Evolutionary conservation across 257 asterid species (phyloP).

Genomic region (Plantago elongata): DNA sequence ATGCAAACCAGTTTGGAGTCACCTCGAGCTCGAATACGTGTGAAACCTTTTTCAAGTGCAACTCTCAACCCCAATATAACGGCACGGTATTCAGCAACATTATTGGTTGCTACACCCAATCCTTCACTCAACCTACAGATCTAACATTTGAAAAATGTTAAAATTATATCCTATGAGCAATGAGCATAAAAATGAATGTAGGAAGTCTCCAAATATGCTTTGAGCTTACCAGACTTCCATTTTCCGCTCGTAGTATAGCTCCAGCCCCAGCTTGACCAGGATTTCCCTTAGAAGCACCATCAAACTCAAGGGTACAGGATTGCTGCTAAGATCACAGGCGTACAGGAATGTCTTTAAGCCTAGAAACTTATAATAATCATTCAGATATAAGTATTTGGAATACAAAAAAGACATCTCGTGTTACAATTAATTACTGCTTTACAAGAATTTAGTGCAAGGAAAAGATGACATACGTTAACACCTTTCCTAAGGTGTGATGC

Average conservation of each 20-base stretch:
- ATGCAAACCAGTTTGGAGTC: conserved; percentile 98
- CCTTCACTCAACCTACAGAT: conserved; percentile 89
- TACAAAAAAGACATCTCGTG: no score
- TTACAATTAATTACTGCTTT: no score
- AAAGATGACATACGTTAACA: no score
- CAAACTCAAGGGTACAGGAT: conserved; percentile 87
- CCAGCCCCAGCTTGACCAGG: conserved; percentile 82
- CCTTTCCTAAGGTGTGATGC: no score
- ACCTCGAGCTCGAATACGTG: conserved; percentile 83
- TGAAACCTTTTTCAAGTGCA: conserved; percentile 84
- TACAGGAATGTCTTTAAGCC: conserved; percentile 13
- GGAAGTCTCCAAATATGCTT: no score
- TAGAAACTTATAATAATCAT: background rate
- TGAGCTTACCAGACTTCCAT: conserved; percentile 66
- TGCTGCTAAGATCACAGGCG: conserved; percentile 36
- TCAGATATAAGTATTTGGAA: no score
- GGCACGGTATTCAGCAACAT: conserved; percentile 92
- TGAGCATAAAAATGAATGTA: background rate
- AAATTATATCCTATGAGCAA: conserved; percentile 13
- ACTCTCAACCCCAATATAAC: conserved; percentile 77
- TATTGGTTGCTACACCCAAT: conserved; percentile 84
- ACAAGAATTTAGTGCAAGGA: no score
- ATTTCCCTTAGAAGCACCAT: conserved; percentile 96
- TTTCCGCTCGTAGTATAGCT: conserved; percentile 80
- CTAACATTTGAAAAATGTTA: conserved; percentile 24